A percentile compares a stretch with the other conserved stretches of the same genome.
phyloP scores from a whole-genome alignment of 2,329 filamentous ascomycete genomes.

The Penicillium concentricum region DNA sequence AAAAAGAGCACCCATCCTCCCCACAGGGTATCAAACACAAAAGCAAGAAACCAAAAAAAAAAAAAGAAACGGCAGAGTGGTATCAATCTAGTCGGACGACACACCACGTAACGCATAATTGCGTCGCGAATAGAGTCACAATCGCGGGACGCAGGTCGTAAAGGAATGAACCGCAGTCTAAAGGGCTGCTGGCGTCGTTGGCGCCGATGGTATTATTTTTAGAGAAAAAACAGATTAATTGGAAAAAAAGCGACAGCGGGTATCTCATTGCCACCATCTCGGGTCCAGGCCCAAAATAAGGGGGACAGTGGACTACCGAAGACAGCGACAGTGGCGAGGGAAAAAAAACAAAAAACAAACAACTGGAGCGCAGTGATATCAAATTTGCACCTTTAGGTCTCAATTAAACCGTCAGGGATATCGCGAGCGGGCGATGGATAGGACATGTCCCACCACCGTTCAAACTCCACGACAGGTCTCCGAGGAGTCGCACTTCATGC shows the following conservation, averaged over 20 bases:
- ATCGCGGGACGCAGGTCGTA: constrained; percentile 36
- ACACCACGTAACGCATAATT: constrained; percentile 30
- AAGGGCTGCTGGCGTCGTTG: constrained; percentile 6
- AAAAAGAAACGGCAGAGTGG: constrained; percentile 26
- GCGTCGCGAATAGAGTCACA: constrained; percentile 31
- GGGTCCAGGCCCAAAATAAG: constrained; percentile 9
- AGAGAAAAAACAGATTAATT: constrained; percentile 5
- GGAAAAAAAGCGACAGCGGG: constrained; percentile 25
- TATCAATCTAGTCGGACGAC: constrained; percentile 31
- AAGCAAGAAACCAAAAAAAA: constrained; percentile 27
- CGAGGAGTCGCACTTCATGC: constrained; percentile 37
- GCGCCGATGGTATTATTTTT: constrained; percentile 19
- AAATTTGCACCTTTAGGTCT: constrained; percentile 20
- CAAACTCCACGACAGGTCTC: constrained; percentile 39
- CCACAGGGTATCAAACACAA: constrained; percentile 37
- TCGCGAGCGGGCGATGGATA: constrained; percentile 27
- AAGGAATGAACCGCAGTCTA: constrained; percentile 31
- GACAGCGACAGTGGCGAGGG: constrained; percentile 31
- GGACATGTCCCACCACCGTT: constrained; percentile 44
- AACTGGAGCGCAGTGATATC: constrained; percentile 20
- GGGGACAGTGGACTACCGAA: not conserved
- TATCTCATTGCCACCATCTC: constrained; percentile 34
- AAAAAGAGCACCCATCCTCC: constrained; percentile 30
- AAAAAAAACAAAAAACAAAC: constrained; percentile 23
- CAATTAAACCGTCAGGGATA: constrained; percentile 20